Evolutionary conservation across 352 stramenopile genomes (phyloP), one percentile per base, ranked within the genome.

Genomic region (Pythium sp.): DNA sequence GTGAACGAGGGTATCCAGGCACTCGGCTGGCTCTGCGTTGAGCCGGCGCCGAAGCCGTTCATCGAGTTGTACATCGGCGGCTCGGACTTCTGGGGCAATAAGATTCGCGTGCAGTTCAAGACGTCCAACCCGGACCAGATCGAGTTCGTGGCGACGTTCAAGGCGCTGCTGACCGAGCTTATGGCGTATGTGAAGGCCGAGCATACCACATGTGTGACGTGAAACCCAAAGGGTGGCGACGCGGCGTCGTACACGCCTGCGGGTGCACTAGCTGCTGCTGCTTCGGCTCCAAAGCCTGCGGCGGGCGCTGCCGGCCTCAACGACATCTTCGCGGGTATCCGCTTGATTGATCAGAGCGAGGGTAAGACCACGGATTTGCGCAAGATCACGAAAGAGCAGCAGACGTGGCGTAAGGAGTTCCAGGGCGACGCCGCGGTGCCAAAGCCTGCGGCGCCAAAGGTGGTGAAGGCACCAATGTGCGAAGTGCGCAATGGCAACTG

Each of bases 71-170:
- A 96, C 68, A 82, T 99, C 65, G 97, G 92, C 51, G 94, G 90
- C 55, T 94, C 87, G 49, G 96, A 99, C 73, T 99, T 98, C 79
- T 99, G 96, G 93, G 93, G 93, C 55, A 99, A 99, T 82, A 98
- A 98, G 75, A 98, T 99, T 77, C 85, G 97, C 59, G 97, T 98
- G 76, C 89, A 98, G 74, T 98, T 92, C 82, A 98, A 98, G 72
- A 97, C 95, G 38, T 89, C 91, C 62, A 88, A 95, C 47, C 80
- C 91, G 3, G 83, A 94, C 49, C 95, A 98, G 56, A 87, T 98
- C 61, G 86, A 84, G 24, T 99, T 98, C 71, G 98, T 98, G 63
- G 87, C 97, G 78, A 78, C 81, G 9, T 95, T 99, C 68, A 99
- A 99, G 79, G 82, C 71, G 36, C 70, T 98, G 38, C 68, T 99